Base-by-base conservation (phyloP, 148 eudicot species). In the Rhododendron mucronatum region DNA sequence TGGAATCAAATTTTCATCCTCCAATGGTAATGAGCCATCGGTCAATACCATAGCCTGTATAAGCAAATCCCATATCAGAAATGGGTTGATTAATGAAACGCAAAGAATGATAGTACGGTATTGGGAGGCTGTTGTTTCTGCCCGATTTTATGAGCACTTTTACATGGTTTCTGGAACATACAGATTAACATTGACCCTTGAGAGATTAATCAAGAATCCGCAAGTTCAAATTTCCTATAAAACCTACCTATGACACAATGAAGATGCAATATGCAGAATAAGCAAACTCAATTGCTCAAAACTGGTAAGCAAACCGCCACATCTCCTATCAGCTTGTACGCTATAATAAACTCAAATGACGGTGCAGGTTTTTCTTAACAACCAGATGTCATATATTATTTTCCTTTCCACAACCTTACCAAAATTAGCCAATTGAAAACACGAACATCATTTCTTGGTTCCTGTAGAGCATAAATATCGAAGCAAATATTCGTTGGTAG, bases 401-500 rank as follows among this genome's bases (percentile, higher is more conserved):
- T 30, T 45, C 41, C 51, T 18, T 14, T 48, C n/a, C n/a, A 1
- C 18, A 30, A 47, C 9, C 79, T 48, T 48, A 83, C 79, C 79
- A 3, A 8, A 67, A 20, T 35, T n/a, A 71, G 78, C 79, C 44
- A 47, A 21, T 50, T 13, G 51, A 84, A 33, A 84, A 18, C 57
- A 82, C 18, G 7, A 41, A 63, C 28, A 41, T 90, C 90, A 93
- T 80, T 90, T 89, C 85, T 84, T 86, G 81, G 84, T 82, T 78
- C 93, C 90, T 47, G 95, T 86, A 39, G 95, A 93, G 90, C 98
- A 94, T 35, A 97, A 82, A 92, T 95, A 97, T 85, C 91, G 91
- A 69, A 97, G 93, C 86, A 93, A 87, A 88, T 97, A 97, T 88
- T 97, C 99, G 84, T 97, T 97, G 48, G 98, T 95, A 74, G 98